Conservation (phyloP, 805 yeast genomes). For the Ogataea neopini region DNA sequence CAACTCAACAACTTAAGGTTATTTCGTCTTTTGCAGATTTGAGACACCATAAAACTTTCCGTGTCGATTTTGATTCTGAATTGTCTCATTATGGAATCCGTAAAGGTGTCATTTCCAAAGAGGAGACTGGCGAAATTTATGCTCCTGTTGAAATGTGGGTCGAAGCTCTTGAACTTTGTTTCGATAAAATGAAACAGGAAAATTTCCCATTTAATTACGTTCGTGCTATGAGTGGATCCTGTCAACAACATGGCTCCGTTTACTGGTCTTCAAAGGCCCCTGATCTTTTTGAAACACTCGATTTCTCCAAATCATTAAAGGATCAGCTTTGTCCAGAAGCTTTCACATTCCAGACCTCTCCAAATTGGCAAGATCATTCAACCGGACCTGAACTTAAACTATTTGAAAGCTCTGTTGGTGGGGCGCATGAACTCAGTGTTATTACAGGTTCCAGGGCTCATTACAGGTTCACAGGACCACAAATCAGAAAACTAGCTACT, state of each 20-base stretch:
- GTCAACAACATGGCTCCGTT: conserved; percentile 92
- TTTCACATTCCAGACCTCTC: conserved; percentile 65
- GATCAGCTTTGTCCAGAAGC: conserved; percentile 51
- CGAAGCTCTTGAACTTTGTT: conserved; percentile 71
- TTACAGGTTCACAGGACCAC: conserved; percentile 90
- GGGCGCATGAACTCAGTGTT: conserved; percentile 56
- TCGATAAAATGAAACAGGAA: conserved; percentile 50
- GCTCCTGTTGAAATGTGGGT: conserved; percentile 92
- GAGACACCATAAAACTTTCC: conserved; percentile 53
- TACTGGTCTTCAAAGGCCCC: conserved; percentile 64
- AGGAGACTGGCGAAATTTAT: conserved; percentile 57
- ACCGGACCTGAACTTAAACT: conserved; percentile 66
- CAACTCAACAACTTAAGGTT: conserved; percentile 86
- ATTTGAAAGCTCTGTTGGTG: conserved; percentile 65
- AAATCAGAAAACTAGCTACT: conserved; percentile 70
- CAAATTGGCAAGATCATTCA: conserved; percentile 96
- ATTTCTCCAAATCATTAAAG: conserved; percentile 37
- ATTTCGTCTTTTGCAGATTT: conserved; percentile 60
- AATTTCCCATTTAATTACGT: conserved; percentile 61
- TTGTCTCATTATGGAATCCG: conserved; percentile 59
- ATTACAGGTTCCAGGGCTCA: conserved; percentile 87
- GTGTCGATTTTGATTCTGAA: conserved; percentile 72
- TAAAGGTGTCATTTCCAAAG: conserved; percentile 69
- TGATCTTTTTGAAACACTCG: conserved; percentile 40
- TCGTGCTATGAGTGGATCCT: conserved; percentile 74